phyloP scores from a whole-genome alignment of 768 basidiomycete species.

The Termitomyces sp. region DNA sequence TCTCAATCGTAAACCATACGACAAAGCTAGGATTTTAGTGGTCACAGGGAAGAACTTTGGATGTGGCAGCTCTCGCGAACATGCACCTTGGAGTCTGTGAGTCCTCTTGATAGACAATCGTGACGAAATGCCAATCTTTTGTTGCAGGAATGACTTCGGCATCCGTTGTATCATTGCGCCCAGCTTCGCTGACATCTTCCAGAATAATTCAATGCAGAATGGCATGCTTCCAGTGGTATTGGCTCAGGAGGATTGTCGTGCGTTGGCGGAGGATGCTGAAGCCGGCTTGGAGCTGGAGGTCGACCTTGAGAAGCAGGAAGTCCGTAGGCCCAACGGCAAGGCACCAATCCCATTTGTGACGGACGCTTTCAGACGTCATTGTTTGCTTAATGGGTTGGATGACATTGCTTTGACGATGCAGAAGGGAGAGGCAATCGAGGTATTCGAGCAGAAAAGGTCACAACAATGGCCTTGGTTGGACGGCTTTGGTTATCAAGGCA shows the following conservation, averaged over 20 bases:
- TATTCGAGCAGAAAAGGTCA: constrained; percentile 77
- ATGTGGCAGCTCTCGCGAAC: constrained; percentile 86
- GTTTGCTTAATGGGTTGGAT: constrained; percentile 92
- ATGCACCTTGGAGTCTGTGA: constrained; percentile 85
- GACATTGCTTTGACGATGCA: constrained; percentile 95
- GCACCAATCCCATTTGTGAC: constrained; percentile 69
- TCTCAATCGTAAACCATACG: constrained; percentile 75
- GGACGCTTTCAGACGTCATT: constrained; percentile 90
- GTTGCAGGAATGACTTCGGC: constrained; percentile 75
- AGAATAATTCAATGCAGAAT: constrained; percentile 88
- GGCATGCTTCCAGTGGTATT: constrained; percentile 82
- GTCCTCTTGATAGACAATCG: constrained; percentile 20
- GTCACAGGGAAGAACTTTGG: constrained; percentile 89
- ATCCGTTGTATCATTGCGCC: constrained; percentile 86
- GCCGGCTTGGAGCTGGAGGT: constrained; percentile 75
- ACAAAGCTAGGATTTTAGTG: constrained; percentile 73
- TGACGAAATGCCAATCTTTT: constrained; percentile 1
- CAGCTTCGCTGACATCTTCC: constrained; percentile 89
- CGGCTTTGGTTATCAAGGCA: constrained; percentile 86
- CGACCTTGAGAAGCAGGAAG: constrained; percentile 78
- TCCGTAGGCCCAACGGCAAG: constrained; percentile 71
- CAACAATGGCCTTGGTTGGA: constrained; percentile 94
- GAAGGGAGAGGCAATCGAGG: constrained; percentile 61
- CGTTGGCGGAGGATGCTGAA: constrained; percentile 73
- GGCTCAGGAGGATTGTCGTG: constrained; percentile 63